These are phyloP conservation scores for Aspergillus novofumigatus DNA, from an alignment of 2,329 filamentous ascomycete species.

Conservation along the genomic window DNA sequence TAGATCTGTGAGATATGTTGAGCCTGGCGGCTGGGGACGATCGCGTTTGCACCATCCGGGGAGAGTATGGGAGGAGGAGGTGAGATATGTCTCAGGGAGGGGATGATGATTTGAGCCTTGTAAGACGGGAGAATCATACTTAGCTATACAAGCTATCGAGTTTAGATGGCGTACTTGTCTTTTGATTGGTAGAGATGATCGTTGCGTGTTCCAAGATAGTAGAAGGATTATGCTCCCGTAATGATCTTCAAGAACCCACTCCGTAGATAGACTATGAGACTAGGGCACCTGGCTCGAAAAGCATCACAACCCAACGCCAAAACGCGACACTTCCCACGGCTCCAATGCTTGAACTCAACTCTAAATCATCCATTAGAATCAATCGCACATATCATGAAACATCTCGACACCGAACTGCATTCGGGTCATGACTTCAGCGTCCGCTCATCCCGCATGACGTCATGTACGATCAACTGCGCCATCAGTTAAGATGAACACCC, in stretches of 20 bases:
- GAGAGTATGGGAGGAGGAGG: conserved; percentile 7
- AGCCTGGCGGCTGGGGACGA: conserved; percentile 6
- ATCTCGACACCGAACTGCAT: conserved; percentile 11
- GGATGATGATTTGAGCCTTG: not conserved
- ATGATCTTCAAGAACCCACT: not conserved
- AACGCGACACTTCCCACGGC: not conserved
- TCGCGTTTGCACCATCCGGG: not conserved
- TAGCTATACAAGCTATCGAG: not conserved
- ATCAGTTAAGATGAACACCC: not conserved
- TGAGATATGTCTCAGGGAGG: conserved; percentile 15
- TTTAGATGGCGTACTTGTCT: not conserved
- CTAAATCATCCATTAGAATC: not conserved
- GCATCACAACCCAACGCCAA: not conserved
- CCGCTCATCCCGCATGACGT: conserved; percentile 30
- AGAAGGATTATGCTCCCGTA: not conserved
- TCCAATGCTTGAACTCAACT: not conserved
- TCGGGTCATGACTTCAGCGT: conserved; percentile 26
- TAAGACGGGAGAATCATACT: not conserved
- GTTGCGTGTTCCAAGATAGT: not conserved
- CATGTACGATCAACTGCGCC: conserved; percentile 18
- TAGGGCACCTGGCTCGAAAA: not conserved
- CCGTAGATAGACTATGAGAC: not conserved
- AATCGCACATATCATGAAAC: conserved; percentile 1
- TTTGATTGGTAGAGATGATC: not conserved
- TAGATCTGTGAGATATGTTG: conserved; percentile 10